Evolutionary conservation across 129 eudicot genomes (phyloP).

Genomic region (Mikania micrantha): DNA sequence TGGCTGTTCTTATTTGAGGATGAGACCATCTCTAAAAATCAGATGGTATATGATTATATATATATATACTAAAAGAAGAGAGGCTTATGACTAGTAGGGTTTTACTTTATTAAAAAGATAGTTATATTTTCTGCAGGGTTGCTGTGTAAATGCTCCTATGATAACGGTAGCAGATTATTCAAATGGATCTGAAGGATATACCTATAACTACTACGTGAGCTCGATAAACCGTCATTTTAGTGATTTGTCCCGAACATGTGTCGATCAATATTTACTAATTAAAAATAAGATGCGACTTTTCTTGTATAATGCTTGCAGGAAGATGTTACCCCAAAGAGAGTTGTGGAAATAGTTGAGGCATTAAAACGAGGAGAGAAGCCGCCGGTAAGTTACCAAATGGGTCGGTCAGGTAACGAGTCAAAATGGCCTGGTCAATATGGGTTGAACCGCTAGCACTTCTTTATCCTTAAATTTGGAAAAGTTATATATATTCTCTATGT

Average conservation of each 20-base stretch:
- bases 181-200: slow-evolving; percentile 93
- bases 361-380: slow-evolving; percentile 95
- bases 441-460: not conserved
- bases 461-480: not conserved
- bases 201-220: slow-evolving; percentile 81
- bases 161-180: slow-evolving; percentile 98
- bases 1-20: not conserved
- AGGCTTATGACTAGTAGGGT: too few relatives aligned
- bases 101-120: too few relatives aligned
- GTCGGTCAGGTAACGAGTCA: not conserved
- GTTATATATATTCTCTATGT: not conserved
- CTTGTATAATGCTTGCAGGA: slow-evolving; percentile 44
- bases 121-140: slow-evolving; percentile 52
- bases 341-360: slow-evolving; percentile 91
- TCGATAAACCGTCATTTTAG: slow-evolving; percentile 1
- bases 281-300: not conserved
- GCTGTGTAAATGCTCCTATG: slow-evolving; percentile 99
- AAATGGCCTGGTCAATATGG: not conserved
- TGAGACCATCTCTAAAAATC: not conserved
- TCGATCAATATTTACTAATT: not conserved
- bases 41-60: not conserved
- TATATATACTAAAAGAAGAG: too few relatives aligned
- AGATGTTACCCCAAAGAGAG: slow-evolving; percentile 85
- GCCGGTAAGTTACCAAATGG: slow-evolving; percentile 52
- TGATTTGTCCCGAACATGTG: not conserved